Percentiles rank a stretch among this genome's conserved stretches.
phyloP scores from a whole-genome alignment of 495 filamentous ascomycete genomes.

The Lophiostoma macrostomum region DNA sequence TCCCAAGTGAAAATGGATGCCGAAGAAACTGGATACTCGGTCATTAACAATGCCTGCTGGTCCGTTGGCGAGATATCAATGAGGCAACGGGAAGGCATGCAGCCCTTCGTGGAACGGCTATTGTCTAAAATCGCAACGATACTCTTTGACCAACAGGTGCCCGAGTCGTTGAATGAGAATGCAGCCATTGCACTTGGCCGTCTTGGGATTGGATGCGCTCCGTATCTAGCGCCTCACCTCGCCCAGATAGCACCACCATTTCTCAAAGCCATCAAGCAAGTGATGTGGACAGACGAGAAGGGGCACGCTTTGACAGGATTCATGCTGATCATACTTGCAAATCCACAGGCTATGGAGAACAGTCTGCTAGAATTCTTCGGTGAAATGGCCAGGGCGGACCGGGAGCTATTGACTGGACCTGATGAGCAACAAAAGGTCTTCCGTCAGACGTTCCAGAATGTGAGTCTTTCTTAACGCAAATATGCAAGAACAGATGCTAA shows the following conservation, averaged over 20 bases:
- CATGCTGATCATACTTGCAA: slow-evolving; percentile 74
- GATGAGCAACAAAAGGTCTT: slow-evolving; percentile 51
- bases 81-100: slow-evolving; percentile 67
- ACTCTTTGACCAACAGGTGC: slow-evolving; percentile 75
- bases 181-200: slow-evolving; percentile 90
- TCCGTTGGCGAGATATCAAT: slow-evolving; percentile 91
- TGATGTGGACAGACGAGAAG: slow-evolving; percentile 91
- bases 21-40: slow-evolving; percentile 73
- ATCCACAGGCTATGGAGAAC: slow-evolving; percentile 88
- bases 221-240: slow-evolving; percentile 76
- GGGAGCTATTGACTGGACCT: slow-evolving; percentile 57
- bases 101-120: slow-evolving; percentile 71
- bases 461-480: slow-evolving; percentile 35
- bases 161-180: slow-evolving; percentile 90
- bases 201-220: slow-evolving; percentile 77
- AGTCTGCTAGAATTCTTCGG: slow-evolving; percentile 75
- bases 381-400: slow-evolving; percentile 71
- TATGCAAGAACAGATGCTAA: slow-evolving; percentile 5
- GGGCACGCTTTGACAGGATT: slow-evolving; percentile 90
- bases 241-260: slow-evolving; percentile 76
- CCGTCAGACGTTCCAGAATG: slow-evolving; percentile 47
- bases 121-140: slow-evolving; percentile 74
- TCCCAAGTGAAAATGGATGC: slow-evolving; percentile 70
- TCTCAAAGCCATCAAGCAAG: slow-evolving; percentile 73
- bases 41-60: slow-evolving; percentile 99